A percentile compares a stretch with the other conserved stretches of the same genome.
phyloP scores from a whole-genome alignment of 106 monocot species.

The Amphibolis antarctica region DNA sequence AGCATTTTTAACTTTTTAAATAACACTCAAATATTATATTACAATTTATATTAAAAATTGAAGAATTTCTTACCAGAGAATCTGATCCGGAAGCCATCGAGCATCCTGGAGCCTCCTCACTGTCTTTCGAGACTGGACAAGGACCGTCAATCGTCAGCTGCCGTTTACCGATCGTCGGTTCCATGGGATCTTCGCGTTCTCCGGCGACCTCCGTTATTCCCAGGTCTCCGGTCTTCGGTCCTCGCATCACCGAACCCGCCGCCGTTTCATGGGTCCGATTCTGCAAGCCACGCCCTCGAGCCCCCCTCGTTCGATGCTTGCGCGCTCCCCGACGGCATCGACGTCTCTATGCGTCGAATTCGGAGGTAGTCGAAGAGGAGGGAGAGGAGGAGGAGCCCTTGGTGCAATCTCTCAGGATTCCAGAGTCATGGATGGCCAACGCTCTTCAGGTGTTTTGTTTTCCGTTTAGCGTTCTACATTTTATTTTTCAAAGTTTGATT shows the following conservation, averaged over 20 bases:
- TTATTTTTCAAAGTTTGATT: background rate
- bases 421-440: slow-evolving; percentile 5
- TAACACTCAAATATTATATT: too few relatives aligned
- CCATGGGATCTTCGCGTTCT: slow-evolving; percentile 1
- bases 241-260: too few relatives aligned
- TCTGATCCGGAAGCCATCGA: too few relatives aligned
- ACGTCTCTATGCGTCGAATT: background rate
- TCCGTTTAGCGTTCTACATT: background rate
- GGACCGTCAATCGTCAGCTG: background rate
- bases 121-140: background rate
- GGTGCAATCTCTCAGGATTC: slow-evolving; percentile 6
- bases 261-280: background rate
- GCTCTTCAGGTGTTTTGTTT: slow-evolving; percentile 1
- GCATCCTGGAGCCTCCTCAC: background rate
- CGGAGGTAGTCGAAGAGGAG: background rate
- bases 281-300: background rate
- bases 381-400: background rate
- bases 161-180: background rate
- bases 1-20: too few relatives aligned
- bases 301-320: background rate
- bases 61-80: too few relatives aligned
- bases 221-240: background rate
- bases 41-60: too few relatives aligned
- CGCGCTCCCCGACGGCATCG: background rate
- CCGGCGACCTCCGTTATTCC: background rate